Percentiles rank a stretch among this genome's conserved stretches.
These are phyloP conservation scores for Durio zibethinus DNA, from an alignment of 345 rosid genomes.

Conservation along the genomic window DNA sequence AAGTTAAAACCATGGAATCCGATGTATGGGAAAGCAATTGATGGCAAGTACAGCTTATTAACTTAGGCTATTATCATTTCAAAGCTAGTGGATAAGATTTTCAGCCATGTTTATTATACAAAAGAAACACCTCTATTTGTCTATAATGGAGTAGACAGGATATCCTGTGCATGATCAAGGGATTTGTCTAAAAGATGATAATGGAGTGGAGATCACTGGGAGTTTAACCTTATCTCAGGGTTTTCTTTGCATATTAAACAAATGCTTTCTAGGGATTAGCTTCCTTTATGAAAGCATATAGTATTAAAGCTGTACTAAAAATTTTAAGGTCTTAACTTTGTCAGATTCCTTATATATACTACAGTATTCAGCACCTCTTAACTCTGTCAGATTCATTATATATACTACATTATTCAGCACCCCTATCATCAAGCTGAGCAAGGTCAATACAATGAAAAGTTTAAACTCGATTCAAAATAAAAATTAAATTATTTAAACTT, in stretches of 20 bases:
- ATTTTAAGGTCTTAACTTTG: slow-evolving; percentile 11
- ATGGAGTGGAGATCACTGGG: not conserved
- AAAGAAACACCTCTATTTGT: not conserved
- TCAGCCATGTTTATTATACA: slow-evolving; percentile 22
- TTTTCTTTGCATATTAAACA: slow-evolving; percentile 14
- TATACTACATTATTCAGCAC: not conserved
- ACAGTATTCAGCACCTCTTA: not conserved
- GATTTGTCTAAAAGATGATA: not conserved
- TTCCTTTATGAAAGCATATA: slow-evolving; percentile 31
- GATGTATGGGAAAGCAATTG: slow-evolving; percentile 18
- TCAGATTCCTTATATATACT: slow-evolving; percentile 13
- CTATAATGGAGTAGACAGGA: slow-evolving; percentile 15
- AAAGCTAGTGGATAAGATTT: slow-evolving; percentile 24
- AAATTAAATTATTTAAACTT: no score
- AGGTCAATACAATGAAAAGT: no score
- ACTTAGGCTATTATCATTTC: slow-evolving; percentile 4
- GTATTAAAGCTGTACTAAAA: slow-evolving; percentile 23
- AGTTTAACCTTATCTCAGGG: slow-evolving; percentile 13
- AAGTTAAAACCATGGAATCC: not conserved
- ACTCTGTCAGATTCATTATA: slow-evolving; percentile 19
- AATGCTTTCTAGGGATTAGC: slow-evolving; percentile 35
- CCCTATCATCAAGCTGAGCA: no score
- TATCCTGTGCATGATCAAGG: slow-evolving; percentile 14
- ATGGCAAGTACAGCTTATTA: slow-evolving; percentile 22
- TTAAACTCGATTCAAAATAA: no score